phyloP scores from a whole-genome alignment of 1,139 yeast species.

The Debaryomyces sp. region DNA sequence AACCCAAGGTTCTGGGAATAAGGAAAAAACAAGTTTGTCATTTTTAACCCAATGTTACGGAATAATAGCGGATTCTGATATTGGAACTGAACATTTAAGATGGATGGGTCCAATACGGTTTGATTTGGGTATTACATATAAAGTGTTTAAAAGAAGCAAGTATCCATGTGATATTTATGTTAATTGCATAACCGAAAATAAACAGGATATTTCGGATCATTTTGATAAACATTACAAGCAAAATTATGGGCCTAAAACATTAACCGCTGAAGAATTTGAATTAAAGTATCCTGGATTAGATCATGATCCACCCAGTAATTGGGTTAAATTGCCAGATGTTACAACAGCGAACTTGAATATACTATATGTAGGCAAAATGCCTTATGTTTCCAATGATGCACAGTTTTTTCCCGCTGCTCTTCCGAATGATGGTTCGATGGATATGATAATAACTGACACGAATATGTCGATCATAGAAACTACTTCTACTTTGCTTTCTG shows the following conservation, averaged over 20 bases:
- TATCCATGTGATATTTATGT: constrained; percentile 86
- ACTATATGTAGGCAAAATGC: constrained; percentile 92
- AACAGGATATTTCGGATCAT: constrained; percentile 53
- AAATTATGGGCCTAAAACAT: background rate
- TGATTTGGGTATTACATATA: constrained; percentile 74
- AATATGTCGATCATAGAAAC: constrained; percentile 59
- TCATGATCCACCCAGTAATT: constrained; percentile 62
- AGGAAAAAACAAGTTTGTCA: constrained; percentile 52
- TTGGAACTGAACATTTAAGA: constrained; percentile 87
- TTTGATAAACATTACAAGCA: constrained; percentile 39
- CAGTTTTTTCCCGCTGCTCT: constrained; percentile 92
- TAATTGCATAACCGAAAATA: constrained; percentile 60
- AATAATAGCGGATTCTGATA: constrained; percentile 88
- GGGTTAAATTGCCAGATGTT: constrained; percentile 60
- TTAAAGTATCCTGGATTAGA: constrained; percentile 42
- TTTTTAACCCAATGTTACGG: constrained; percentile 90
- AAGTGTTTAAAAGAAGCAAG: constrained; percentile 56
- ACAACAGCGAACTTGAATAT: constrained; percentile 59
- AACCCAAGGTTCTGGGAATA: constrained; percentile 53
- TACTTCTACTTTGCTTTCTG: constrained; percentile 57
- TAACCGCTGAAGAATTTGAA: constrained; percentile 16
- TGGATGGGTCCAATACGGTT: constrained; percentile 89
- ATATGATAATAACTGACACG: constrained; percentile 71
- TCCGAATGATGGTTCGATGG: constrained; percentile 88
- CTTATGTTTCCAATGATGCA: constrained; percentile 78